A percentile compares a stretch with the other conserved stretches of the same genome.
Evolutionary conservation across 768 basidiomycete species (phyloP).

Genomic region (Lentinula edodes): DNA sequence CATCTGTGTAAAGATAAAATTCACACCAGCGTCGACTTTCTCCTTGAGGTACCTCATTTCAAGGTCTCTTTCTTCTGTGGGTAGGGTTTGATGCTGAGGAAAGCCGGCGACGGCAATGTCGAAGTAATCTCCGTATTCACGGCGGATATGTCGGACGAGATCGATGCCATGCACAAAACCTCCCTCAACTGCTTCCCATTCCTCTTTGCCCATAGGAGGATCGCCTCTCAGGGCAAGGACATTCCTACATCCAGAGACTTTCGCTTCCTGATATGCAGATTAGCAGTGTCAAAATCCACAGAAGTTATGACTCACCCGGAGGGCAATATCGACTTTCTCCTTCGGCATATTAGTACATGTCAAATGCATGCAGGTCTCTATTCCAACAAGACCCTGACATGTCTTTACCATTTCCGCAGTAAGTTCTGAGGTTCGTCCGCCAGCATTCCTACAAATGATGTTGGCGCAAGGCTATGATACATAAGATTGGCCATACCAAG

Average conservation of each 20-base stretch:
- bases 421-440: constrained; percentile 90
- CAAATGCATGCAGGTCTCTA: constrained; percentile 98
- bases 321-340: constrained; percentile 89
- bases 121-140: constrained; percentile 84
- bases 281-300: neutral
- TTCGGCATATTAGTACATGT: constrained; percentile 99
- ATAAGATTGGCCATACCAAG: constrained; percentile 52
- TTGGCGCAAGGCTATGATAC: neutral
- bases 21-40: constrained; percentile 85
- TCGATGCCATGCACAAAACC: constrained; percentile 91
- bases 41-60: constrained; percentile 87
- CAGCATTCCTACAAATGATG: constrained; percentile 72
- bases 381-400: constrained; percentile 86
- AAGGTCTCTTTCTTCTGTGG: constrained; percentile 64
- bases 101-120: constrained; percentile 94
- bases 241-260: constrained; percentile 83
- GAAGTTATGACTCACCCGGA: constrained; percentile 52
- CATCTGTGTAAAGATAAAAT: constrained; percentile 98
- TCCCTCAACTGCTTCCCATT: constrained; percentile 89
- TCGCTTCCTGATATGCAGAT: constrained; percentile 64
- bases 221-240: constrained; percentile 92
- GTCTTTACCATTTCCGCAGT: constrained; percentile 93
- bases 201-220: constrained; percentile 81
- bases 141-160: constrained; percentile 84
- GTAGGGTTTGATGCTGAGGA: constrained; percentile 73